Percentiles rank a stretch among this genome's conserved stretches.
Evolutionary conservation across 495 filamentous ascomycete genomes (phyloP).

Genomic region (Aspergillus sparsus): DNA sequence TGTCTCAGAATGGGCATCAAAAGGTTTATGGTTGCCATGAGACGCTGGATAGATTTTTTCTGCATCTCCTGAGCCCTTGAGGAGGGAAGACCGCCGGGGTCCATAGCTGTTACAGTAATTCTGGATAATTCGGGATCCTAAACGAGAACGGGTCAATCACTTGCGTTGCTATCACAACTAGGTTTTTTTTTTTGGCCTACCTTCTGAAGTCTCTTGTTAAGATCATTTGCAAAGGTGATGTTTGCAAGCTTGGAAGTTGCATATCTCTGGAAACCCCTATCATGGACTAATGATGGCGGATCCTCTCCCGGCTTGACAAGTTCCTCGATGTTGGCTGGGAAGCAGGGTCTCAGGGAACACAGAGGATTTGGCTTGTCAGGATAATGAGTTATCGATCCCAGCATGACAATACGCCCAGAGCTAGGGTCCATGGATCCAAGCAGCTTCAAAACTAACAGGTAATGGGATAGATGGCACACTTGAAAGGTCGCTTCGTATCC

Average conservation of each 20-base stretch:
- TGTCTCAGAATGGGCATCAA: slow-evolving; percentile 28
- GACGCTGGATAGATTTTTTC: slow-evolving; percentile 8
- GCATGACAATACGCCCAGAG: slow-evolving; percentile 43
- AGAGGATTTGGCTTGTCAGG: slow-evolving; percentile 41
- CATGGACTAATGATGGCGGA: slow-evolving; percentile 31
- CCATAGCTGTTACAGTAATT: slow-evolving; percentile 28
- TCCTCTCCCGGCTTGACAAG: slow-evolving; percentile 30
- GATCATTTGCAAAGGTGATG: slow-evolving; percentile 43
- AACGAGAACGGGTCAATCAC: neutral
- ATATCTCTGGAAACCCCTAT: slow-evolving; percentile 46
- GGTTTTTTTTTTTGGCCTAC: slow-evolving; percentile 10
- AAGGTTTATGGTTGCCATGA: slow-evolving; percentile 23
- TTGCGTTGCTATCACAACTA: neutral
- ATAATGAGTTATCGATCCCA: slow-evolving; percentile 43
- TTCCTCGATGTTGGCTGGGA: slow-evolving; percentile 29
- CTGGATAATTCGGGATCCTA: slow-evolving; percentile 27
- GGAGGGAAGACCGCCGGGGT: slow-evolving; percentile 28
- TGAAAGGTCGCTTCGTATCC: slow-evolving; percentile 48
- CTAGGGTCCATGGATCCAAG: slow-evolving; percentile 40
- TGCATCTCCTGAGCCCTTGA: slow-evolving; percentile 27
- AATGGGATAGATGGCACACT: slow-evolving; percentile 47
- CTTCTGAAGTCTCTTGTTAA: slow-evolving; percentile 42
- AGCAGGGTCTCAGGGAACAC: slow-evolving; percentile 28
- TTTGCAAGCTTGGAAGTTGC: slow-evolving; percentile 46
- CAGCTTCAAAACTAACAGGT: slow-evolving; percentile 43